Percentiles rank a stretch among this genome's conserved stretches.
These are phyloP conservation scores for Cocos nucifera DNA, from an alignment of 176 grass and related monocot genomes.

Conservation along the genomic window DNA sequence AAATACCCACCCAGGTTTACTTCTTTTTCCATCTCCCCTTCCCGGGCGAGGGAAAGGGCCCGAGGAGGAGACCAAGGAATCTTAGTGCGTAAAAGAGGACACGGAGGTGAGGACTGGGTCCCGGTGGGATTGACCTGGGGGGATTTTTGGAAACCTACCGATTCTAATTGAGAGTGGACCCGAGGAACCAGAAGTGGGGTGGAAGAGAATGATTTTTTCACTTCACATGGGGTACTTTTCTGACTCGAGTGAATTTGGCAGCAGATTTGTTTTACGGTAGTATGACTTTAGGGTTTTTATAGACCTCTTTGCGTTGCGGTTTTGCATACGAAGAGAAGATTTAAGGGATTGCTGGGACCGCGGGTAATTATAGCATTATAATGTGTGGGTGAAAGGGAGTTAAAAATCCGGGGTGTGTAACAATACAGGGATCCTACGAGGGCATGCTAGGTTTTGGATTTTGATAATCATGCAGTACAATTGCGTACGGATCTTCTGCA, in stretches of 20 bases:
- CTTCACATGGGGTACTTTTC: background rate
- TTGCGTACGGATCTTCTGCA: no score
- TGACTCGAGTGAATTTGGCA: background rate
- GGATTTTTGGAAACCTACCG: no score
- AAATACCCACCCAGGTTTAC: background rate
- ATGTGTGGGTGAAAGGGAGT: background rate
- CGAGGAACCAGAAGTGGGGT: background rate
- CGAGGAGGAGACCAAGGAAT: no score
- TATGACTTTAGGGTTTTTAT: background rate
- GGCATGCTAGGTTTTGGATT: no score
- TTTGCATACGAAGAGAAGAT: background rate
- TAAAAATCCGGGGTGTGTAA: background rate
- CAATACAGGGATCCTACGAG: background rate
- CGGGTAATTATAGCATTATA: background rate
- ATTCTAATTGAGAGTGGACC: background rate
- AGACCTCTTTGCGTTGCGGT: background rate
- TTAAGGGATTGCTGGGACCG: background rate
- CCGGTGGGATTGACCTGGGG: no score
- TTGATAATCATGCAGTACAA: no score
- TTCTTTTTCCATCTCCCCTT: background rate
- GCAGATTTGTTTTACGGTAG: background rate
- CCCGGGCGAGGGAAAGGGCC: no score
- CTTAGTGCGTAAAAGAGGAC: no score
- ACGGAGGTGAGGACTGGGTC: no score
- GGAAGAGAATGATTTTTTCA: background rate